Percentiles rank a stretch among this genome's conserved stretches.
These are phyloP conservation scores for Entophlyctis luteolus DNA, from an alignment of 192 early-diverging fungal species.

Conservation along the genomic window DNA sequence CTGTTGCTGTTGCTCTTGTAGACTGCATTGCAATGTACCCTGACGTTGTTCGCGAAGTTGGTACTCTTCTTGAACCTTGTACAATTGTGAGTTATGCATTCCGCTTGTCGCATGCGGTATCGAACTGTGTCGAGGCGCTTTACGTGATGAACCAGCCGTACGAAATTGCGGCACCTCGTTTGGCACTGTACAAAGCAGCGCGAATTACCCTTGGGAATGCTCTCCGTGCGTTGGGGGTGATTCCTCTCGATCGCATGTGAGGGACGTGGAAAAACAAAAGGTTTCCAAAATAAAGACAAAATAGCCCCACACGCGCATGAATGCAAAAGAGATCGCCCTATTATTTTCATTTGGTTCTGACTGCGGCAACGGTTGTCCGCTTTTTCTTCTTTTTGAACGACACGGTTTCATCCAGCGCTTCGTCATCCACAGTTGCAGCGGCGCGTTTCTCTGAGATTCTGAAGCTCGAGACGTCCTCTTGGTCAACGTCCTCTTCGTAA, in stretches of 20 bases:
- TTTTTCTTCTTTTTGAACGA: constrained; percentile 27
- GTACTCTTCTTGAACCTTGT: constrained; percentile 74
- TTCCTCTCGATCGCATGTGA: constrained; percentile 90
- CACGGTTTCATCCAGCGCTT: constrained; percentile 14
- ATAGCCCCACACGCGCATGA: too few relatives aligned
- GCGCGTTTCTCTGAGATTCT: constrained; percentile 16
- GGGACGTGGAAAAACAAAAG: too few relatives aligned
- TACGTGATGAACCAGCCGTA: constrained; percentile 69
- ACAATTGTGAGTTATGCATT: constrained; percentile 81
- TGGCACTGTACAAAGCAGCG: constrained; percentile 82
- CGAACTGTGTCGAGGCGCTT: constrained; percentile 70
- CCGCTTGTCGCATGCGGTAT: constrained; percentile 76
- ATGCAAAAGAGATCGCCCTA: too few relatives aligned
- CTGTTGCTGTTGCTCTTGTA: constrained; percentile 67
- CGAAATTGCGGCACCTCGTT: constrained; percentile 77
- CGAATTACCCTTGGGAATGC: constrained; percentile 83
- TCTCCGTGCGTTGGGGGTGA: constrained; percentile 74
- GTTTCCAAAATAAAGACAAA: too few relatives aligned
- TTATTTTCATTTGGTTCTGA: too few relatives aligned
- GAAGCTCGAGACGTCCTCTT: constrained; percentile 14
- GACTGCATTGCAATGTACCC: constrained; percentile 78
- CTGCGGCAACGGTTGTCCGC: too few relatives aligned
- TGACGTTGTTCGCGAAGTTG: constrained; percentile 67
- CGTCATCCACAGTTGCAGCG: not conserved
- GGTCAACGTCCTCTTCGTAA: constrained; percentile 19